Base-by-base conservation (phyloP, 2,329 filamentous ascomycete genomes). In the Nemania sp. region DNA sequence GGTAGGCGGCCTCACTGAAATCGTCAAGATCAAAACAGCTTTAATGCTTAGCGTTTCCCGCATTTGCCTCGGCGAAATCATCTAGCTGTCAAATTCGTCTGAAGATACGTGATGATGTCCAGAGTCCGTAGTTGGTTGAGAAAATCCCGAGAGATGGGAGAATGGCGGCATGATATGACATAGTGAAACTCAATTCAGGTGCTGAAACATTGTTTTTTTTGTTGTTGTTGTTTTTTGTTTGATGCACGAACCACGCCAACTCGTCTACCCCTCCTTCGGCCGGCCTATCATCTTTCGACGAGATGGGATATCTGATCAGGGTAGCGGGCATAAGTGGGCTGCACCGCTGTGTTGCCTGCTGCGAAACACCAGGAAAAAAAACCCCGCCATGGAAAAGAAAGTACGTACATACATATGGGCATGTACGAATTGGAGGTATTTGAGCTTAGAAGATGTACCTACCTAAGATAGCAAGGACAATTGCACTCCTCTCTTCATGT, bases 381-480 rank as follows among this genome's bases (percentile, higher is more conserved):
- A 66, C 69, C 69, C 69, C 69, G 68, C 69, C 69, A 70, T 68
- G 12, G 35, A 39, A 39, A 39, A n/a, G 11, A 39, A 12, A 4
- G 5, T 42, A 42, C 39, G n/a, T 11, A 20, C 17, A 43, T 43
- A 43, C 40, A 43, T 35, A 35, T 35, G 40, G 10, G 12, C 40
- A 10, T 46, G 42, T 21, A n/a, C n/a, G n/a, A n/a, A n/a, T n/a
- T n/a, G n/a, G n/a, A n/a, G n/a, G n/a, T n/a, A n/a, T n/a, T n/a
- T n/a, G n/a, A n/a, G n/a, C n/a, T n/a, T n/a, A n/a, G n/a, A n/a
- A n/a, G n/a, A n/a, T n/a, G n/a, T n/a, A n/a, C n/a, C n/a, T n/a
- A n/a, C n/a, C n/a, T n/a, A 29, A 7, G 25, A 29, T 7, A 29
- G 7, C 4, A 39, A 5, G 10, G 35, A 39, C 15, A 39, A 11